These are phyloP conservation scores for Stentor coeruleus DNA, from an alignment of 73 alveolate species.

Conservation along the genomic window DNA sequence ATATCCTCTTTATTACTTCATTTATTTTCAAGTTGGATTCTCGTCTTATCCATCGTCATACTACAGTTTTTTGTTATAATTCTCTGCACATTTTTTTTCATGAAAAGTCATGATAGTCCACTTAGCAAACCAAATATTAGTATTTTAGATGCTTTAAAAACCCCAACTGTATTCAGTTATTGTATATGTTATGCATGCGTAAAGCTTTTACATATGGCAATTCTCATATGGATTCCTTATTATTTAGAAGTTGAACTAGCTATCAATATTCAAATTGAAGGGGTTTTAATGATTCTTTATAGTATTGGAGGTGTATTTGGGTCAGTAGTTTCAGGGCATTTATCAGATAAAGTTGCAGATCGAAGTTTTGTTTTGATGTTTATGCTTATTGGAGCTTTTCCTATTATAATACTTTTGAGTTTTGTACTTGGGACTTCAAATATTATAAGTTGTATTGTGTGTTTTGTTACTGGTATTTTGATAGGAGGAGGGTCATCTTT, in stretches of 20 bases:
- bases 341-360: background rate
- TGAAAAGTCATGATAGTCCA: background rate
- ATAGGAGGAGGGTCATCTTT: slow-evolving; percentile 5
- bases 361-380: background rate
- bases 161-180: slow-evolving; percentile 37
- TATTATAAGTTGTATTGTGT: background rate
- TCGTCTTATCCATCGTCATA: background rate
- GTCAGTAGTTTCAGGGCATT: slow-evolving; percentile 39
- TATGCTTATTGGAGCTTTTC: background rate
- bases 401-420: background rate
- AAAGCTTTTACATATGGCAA: slow-evolving; percentile 49
- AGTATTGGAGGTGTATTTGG: slow-evolving; percentile 60
- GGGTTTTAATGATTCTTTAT: slow-evolving; percentile 36
- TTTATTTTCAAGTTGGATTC: background rate
- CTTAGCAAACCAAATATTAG: slow-evolving; percentile 24
- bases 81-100: background rate
- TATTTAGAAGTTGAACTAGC: slow-evolving; percentile 33
- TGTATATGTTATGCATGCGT: slow-evolving; percentile 40
- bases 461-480: too few relatives aligned
- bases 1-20: background rate
- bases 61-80: background rate
- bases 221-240: slow-evolving; percentile 59
- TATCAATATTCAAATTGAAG: slow-evolving; percentile 3
- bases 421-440: background rate
- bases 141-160: slow-evolving; percentile 35